phyloP scores from a whole-genome alignment of 805 yeast species.

The Monosporozyma unispora region DNA sequence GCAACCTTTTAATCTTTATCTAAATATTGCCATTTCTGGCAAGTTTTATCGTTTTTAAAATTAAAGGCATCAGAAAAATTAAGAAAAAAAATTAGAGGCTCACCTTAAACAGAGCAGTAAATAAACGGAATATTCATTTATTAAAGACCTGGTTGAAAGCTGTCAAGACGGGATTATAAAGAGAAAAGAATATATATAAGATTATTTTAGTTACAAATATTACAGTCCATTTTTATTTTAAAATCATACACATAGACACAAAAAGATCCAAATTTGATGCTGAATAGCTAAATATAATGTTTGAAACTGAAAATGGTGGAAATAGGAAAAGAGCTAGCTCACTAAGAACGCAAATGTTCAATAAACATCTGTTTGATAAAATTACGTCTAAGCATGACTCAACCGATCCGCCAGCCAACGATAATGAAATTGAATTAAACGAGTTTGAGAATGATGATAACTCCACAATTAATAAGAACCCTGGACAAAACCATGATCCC shows the following conservation, averaged over 20 bases:
- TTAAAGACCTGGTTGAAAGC: background rate
- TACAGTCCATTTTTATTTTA: background rate
- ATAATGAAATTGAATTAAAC: slow-evolving; percentile 1
- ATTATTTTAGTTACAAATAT: background rate
- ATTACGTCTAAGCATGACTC: slow-evolving; percentile 6
- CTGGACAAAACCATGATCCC: background rate
- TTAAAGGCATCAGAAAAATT: no score
- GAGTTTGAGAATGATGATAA: background rate
- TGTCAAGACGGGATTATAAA: background rate
- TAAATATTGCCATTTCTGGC: background rate
- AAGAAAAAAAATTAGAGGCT: background rate
- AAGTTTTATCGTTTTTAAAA: background rate
- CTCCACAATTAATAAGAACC: background rate
- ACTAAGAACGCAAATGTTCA: slow-evolving; percentile 29
- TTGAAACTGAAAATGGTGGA: slow-evolving; percentile 2
- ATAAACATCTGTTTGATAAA: slow-evolving; percentile 25
- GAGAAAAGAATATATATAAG: background rate
- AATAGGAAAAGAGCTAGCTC: slow-evolving; percentile 26
- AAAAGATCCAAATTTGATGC: background rate
- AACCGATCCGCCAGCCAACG: slow-evolving; percentile 2
- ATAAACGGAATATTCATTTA: background rate
- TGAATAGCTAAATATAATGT: background rate
- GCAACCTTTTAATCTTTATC: background rate
- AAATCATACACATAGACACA: background rate
- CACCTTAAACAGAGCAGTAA: background rate